phyloP scores from a whole-genome alignment of 148 eudicot species.

The Rhododendron ovatum region DNA sequence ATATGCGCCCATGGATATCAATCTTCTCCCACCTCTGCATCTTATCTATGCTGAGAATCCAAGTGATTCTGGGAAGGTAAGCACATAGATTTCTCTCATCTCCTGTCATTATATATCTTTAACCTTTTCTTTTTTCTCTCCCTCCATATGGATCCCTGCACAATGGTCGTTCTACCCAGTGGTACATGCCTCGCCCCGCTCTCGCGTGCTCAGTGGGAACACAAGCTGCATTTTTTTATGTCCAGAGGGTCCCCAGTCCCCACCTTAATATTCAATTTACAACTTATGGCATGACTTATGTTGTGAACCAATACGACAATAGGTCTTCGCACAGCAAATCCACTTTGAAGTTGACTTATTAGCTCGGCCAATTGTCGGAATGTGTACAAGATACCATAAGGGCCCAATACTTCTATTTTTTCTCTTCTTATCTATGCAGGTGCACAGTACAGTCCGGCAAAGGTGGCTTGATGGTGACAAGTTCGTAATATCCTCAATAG shows the following conservation, averaged over 20 bases:
- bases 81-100: constrained; percentile 7
- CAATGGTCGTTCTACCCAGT: neutral
- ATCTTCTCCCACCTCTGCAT: constrained; percentile 73
- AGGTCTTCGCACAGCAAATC: too few relatives aligned
- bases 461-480: constrained; percentile 86
- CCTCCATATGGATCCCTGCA: neutral
- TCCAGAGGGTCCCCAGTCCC: neutral
- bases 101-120: neutral
- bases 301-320: neutral
- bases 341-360: too few relatives aligned
- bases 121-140: neutral
- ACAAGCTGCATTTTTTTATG: neutral
- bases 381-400: too few relatives aligned
- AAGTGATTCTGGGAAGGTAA: constrained; percentile 97
- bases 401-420: neutral
- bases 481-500: constrained; percentile 61
- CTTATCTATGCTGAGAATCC: constrained; percentile 96
- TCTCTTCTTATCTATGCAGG: constrained; percentile 30
- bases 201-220: neutral
- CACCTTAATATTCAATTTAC: neutral
- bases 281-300: constrained; percentile 1
- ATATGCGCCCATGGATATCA: constrained; percentile 65
- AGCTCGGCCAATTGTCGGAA: too few relatives aligned
- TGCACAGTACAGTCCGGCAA: constrained; percentile 79
- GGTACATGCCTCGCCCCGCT: neutral